Conservation (phyloP, 192 early-diverging fungal species). For the Linnemannia zychae region DNA sequence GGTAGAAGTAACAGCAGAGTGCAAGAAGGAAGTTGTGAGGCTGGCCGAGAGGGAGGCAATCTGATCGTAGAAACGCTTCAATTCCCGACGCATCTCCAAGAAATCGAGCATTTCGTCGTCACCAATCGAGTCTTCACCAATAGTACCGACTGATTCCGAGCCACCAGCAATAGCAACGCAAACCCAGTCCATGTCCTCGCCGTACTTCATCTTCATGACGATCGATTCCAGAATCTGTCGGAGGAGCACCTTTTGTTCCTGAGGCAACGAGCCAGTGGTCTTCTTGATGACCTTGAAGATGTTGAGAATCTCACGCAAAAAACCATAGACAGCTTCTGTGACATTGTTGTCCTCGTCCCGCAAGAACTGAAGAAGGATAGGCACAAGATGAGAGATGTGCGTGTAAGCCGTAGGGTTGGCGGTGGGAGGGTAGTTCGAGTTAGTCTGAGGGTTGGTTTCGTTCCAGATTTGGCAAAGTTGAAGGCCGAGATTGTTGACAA, state of each 20-base stretch:
- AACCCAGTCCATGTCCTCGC: slow-evolving; percentile 84
- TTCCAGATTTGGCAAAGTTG: slow-evolving; percentile 79
- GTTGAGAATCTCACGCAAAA: slow-evolving; percentile 75
- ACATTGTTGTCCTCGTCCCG: slow-evolving; percentile 89
- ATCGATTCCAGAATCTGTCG: slow-evolving; percentile 73
- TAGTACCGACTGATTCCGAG: slow-evolving; percentile 45
- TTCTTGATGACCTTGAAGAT: slow-evolving; percentile 76
- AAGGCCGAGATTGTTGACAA: slow-evolving; percentile 80
- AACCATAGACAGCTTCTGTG: slow-evolving; percentile 81
- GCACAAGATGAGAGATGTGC: slow-evolving; percentile 82
- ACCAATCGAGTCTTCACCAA: slow-evolving; percentile 46
- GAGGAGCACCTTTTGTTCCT: slow-evolving; percentile 65
- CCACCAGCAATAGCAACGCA: slow-evolving; percentile 48
- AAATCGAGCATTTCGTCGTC: slow-evolving; percentile 61
- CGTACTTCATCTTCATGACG: slow-evolving; percentile 91
- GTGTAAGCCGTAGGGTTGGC: slow-evolving; percentile 67
- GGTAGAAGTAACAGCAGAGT: slow-evolving; percentile 70
- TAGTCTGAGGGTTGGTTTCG: slow-evolving; percentile 53
- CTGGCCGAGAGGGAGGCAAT: slow-evolving; percentile 78
- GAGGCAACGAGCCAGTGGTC: slow-evolving; percentile 53
- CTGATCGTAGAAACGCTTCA: slow-evolving; percentile 81
- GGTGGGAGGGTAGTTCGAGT: slow-evolving; percentile 44
- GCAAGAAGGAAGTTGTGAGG: slow-evolving; percentile 70
- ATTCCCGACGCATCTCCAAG: slow-evolving; percentile 62
- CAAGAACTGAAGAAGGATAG: slow-evolving; percentile 84